Conservation (phyloP, 805 yeast genomes). For the Ogataea pignaliae region DNA sequence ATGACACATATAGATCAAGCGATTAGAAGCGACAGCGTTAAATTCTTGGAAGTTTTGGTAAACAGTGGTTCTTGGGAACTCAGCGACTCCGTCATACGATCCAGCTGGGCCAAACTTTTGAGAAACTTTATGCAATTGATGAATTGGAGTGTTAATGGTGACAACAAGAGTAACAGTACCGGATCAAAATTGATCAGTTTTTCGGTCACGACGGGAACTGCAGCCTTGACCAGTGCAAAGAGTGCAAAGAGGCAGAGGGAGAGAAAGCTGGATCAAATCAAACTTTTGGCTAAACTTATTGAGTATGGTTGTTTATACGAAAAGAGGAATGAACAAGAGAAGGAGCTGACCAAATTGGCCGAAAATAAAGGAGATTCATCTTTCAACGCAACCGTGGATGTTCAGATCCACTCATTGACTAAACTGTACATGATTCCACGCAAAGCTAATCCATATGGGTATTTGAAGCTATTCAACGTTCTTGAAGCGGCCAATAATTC, state of each 20-base stretch:
- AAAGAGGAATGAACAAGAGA: constrained; percentile 5
- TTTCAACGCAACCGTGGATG: constrained; percentile 5
- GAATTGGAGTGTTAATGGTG: constrained; percentile 58
- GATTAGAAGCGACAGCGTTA: constrained; percentile 71
- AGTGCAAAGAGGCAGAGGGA: constrained; percentile 30
- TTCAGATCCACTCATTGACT: constrained; percentile 44
- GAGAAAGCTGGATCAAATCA: constrained; percentile 35
- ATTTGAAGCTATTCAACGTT: constrained; percentile 53
- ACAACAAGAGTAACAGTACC: constrained; percentile 7
- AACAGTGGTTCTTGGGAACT: constrained; percentile 39
- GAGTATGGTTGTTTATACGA: constrained; percentile 21
- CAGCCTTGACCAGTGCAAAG: constrained; percentile 13
- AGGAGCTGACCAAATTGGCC: not conserved
- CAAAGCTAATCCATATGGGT: constrained; percentile 59
- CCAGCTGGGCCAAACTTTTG: constrained; percentile 67
- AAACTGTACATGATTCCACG: constrained; percentile 48
- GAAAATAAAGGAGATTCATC: not conserved
- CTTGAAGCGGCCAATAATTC: constrained; percentile 20
- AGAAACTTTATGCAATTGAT: constrained; percentile 63
- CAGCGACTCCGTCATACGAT: constrained; percentile 47
- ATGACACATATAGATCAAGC: constrained; percentile 87
- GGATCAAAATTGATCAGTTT: constrained; percentile 20
- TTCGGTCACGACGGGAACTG: constrained; percentile 21
- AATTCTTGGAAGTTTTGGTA: constrained; percentile 58
- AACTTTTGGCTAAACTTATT: constrained; percentile 30